Percentiles rank a stretch among this genome's conserved stretches.
Evolutionary conservation across 768 basidiomycete species (phyloP).

Genomic region (Auricularia auricula-judae): DNA sequence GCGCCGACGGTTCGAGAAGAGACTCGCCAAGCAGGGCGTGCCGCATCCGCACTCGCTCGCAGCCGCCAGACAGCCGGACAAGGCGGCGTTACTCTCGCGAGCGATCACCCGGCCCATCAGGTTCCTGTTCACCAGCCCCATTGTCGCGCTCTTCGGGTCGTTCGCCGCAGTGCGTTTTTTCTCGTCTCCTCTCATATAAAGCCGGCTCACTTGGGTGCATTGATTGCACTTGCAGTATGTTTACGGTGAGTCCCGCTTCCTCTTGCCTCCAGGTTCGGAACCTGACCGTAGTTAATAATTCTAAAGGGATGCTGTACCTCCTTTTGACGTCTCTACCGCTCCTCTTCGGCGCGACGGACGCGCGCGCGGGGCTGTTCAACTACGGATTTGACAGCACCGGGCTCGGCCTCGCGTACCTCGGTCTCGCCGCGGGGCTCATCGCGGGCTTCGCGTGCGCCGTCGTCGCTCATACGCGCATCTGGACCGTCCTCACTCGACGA

Average conservation of each 20-base stretch:
- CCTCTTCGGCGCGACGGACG: conserved; percentile 1
- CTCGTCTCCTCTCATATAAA: not conserved
- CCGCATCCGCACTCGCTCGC: not conserved
- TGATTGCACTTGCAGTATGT: not conserved
- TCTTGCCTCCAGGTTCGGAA: too few relatives aligned
- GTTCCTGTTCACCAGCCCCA: conserved; percentile 4
- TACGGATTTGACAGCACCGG: conserved; percentile 1
- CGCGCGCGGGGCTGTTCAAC: conserved; percentile 2
- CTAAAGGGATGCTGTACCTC: conserved; percentile 1
- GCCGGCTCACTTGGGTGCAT: too few relatives aligned
- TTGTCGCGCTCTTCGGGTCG: not conserved
- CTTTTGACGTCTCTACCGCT: conserved; percentile 2
- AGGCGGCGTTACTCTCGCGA: not conserved
- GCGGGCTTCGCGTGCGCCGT: not conserved
- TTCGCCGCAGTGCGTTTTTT: conserved; percentile 3
- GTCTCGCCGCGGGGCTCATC: not conserved
- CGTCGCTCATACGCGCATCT: not conserved
- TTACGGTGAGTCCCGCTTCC: not conserved
- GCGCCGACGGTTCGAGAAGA: not conserved
- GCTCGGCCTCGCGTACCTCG: not conserved
- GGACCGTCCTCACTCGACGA: conserved; percentile 1
- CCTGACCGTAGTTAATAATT: too few relatives aligned
- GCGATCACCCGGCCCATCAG: conserved; percentile 6
- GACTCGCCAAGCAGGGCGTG: not conserved
- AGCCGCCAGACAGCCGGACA: not conserved